phyloP scores from a whole-genome alignment of 768 basidiomycete species.

The Polyporus arcularius region DNA sequence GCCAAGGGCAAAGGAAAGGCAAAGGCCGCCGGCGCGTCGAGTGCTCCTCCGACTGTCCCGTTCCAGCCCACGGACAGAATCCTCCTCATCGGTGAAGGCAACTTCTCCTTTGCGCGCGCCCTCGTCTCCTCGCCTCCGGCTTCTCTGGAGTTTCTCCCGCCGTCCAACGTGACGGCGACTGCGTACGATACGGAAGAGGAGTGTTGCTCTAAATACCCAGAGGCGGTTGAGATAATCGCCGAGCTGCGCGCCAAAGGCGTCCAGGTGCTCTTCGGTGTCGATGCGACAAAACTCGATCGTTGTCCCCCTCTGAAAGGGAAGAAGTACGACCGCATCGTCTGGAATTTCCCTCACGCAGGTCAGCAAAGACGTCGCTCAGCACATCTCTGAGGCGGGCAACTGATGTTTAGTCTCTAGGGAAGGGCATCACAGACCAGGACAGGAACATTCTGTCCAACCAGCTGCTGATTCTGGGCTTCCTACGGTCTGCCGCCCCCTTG shows the following conservation, averaged over 20 bases:
- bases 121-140: constrained; percentile 53
- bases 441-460: constrained; percentile 93
- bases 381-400: neutral
- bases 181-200: constrained; percentile 78
- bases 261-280: constrained; percentile 76
- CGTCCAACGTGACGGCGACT: constrained; percentile 78
- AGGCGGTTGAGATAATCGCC: constrained; percentile 59
- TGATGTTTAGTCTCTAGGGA: constrained; percentile 46
- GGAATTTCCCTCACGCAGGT: constrained; percentile 99
- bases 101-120: constrained; percentile 89
- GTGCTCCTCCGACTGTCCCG: constrained; percentile 53
- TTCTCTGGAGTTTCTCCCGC: constrained; percentile 52
- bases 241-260: constrained; percentile 60
- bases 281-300: constrained; percentile 78
- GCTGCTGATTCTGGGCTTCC: constrained; percentile 75
- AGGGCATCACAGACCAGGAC: constrained; percentile 91
- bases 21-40: constrained; percentile 23
- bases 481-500: constrained; percentile 68
- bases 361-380: constrained; percentile 27
- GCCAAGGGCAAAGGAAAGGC: constrained; percentile 44
- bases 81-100: constrained; percentile 88
- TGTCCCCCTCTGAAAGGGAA: constrained; percentile 55
- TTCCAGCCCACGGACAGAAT: constrained; percentile 67
- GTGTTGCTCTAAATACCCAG: constrained; percentile 83
- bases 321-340: constrained; percentile 79